phyloP scores from a whole-genome alignment of 2,329 filamentous ascomycete species.

The Pseudogymnoascus sp. region DNA sequence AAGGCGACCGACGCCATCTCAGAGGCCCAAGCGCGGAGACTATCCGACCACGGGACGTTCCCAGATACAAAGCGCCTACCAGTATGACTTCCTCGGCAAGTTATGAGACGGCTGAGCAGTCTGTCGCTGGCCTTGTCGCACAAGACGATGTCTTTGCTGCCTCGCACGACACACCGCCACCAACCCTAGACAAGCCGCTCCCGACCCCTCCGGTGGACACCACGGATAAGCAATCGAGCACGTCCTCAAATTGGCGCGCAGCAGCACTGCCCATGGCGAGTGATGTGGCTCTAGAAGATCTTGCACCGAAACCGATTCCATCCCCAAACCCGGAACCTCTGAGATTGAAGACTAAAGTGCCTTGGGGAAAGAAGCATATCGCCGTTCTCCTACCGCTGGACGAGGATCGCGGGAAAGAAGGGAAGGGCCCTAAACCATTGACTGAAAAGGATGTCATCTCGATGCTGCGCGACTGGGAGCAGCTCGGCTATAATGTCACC shows the following conservation, averaged over 20 bases:
- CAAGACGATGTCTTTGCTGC: slow-evolving; percentile 7
- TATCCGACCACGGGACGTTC: slow-evolving; percentile 22
- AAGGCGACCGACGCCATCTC: slow-evolving; percentile 23
- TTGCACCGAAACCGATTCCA: slow-evolving; percentile 12
- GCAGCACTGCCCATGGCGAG: slow-evolving; percentile 16
- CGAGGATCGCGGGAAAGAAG: slow-evolving; percentile 54
- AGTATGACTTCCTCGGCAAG: slow-evolving; percentile 7
- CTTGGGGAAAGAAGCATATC: slow-evolving; percentile 70
- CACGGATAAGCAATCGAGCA: neutral
- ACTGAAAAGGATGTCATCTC: slow-evolving; percentile 47
- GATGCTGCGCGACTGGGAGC: slow-evolving; percentile 60
- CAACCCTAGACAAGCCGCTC: slow-evolving; percentile 11
- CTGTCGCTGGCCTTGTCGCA: neutral
- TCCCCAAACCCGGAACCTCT: slow-evolving; percentile 39
- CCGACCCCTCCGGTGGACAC: neutral
- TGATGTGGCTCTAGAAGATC: slow-evolving; percentile 12
- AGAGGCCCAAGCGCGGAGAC: slow-evolving; percentile 26
- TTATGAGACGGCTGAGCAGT: slow-evolving; percentile 9
- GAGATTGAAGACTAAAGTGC: slow-evolving; percentile 62
- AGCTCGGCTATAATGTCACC: slow-evolving; percentile 59
- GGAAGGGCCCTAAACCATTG: slow-evolving; percentile 47
- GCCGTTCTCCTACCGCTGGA: slow-evolving; percentile 62
- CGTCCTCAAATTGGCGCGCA: slow-evolving; percentile 17
- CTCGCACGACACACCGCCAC: neutral
- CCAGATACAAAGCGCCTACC: slow-evolving; percentile 8